Evolutionary conservation across 2,329 filamentous ascomycete genomes (phyloP).

Genomic region (Laburnicola sp.): DNA sequence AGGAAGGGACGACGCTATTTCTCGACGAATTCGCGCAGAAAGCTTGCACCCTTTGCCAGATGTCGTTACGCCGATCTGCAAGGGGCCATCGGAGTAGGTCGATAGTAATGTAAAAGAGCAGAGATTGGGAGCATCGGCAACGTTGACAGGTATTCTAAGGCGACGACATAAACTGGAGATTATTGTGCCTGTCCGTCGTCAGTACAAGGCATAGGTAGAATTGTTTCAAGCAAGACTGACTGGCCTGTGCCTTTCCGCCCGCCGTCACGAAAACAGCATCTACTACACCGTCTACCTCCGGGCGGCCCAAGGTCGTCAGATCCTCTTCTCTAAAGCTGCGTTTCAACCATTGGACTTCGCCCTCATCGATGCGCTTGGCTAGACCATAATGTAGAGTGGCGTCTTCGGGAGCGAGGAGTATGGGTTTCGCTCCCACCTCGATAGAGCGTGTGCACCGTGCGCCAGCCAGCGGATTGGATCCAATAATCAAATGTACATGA

Average conservation of each 20-base stretch:
- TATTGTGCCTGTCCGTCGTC: conserved; percentile 55
- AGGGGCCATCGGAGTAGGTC: conserved; percentile 83
- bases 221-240: conserved; percentile 34
- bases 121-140: conserved; percentile 81
- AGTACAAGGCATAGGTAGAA: conserved; percentile 13
- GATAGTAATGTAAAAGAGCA: conserved; percentile 90
- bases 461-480: conserved; percentile 83
- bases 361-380: conserved; percentile 66
- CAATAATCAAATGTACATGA: conserved; percentile 82
- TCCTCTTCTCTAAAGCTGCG: conserved; percentile 71
- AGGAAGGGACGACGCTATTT: conserved; percentile 81
- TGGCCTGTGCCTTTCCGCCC: conserved; percentile 53
- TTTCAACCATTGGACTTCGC: conserved; percentile 67
- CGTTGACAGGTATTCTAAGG: conserved; percentile 88
- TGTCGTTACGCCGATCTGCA: conserved; percentile 94
- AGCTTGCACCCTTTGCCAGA: conserved; percentile 95
- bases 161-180: conserved; percentile 76
- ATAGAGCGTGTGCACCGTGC: conserved; percentile 79
- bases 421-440: conserved; percentile 77
- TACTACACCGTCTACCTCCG: conserved; percentile 75
- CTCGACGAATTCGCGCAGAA: conserved; percentile 82
- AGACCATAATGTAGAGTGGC: conserved; percentile 63
- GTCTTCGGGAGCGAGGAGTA: conserved; percentile 73
- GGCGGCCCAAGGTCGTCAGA: conserved; percentile 74
- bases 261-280: conserved; percentile 90